These are phyloP conservation scores for Discostella stelligeroides DNA, from an alignment of 108 stramenopile genomes.

Conservation along the genomic window DNA sequence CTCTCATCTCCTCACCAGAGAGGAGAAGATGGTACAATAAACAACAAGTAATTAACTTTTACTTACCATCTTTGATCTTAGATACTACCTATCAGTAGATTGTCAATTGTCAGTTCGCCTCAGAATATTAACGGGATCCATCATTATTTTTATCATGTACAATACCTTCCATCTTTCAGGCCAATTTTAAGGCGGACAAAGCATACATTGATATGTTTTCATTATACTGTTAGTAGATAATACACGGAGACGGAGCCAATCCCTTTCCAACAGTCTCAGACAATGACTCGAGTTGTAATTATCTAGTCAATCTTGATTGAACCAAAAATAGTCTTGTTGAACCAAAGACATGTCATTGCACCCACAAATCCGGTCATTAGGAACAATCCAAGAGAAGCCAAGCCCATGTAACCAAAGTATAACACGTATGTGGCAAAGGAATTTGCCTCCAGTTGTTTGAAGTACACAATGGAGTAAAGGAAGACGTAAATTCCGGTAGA, in stretches of 20 bases:
- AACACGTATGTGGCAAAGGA: slow-evolving; percentile 90
- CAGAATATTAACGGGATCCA: no score
- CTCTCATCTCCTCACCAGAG: no score
- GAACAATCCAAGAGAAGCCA: slow-evolving; percentile 88
- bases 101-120: no score
- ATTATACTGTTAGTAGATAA: no score
- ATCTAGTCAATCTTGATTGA: slow-evolving; percentile 96
- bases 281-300: not conserved
- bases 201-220: no score
- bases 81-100: no score
- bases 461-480: slow-evolving; percentile 94
- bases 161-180: no score
- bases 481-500: slow-evolving; percentile 96
- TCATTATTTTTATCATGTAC: no score
- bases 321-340: slow-evolving; percentile 94
- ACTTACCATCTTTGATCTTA: no score
- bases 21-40: no score
- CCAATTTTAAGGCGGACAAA: no score
- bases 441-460: slow-evolving; percentile 87
- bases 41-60: no score
- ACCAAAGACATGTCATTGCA: slow-evolving; percentile 86
- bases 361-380: slow-evolving; percentile 97
- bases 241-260: not conserved
- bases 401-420: slow-evolving; percentile 99
- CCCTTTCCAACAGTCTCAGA: not conserved